Percentiles rank a stretch among this genome's conserved stretches.
Evolutionary conservation across 2,329 filamentous ascomycete species (phyloP).

Genomic region (Daldinia sp.): DNA sequence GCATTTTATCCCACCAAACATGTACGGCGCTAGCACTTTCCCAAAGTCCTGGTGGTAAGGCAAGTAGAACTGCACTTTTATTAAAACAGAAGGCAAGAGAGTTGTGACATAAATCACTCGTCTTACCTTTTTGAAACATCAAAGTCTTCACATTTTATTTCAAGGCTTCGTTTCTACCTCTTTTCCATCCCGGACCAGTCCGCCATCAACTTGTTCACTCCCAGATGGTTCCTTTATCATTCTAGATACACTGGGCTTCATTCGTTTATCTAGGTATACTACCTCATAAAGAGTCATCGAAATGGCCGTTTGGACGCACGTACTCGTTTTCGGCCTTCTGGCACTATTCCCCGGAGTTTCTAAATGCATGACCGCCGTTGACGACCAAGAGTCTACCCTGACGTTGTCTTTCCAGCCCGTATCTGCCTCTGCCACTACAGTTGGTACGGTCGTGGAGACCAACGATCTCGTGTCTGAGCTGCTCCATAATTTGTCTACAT

Average conservation of each 20-base stretch:
- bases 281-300: neutral
- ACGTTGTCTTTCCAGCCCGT: neutral
- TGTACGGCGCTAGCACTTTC: neutral
- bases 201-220: neutral
- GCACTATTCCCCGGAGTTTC: slow-evolving; percentile 30
- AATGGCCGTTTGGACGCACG: slow-evolving; percentile 21
- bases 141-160: neutral
- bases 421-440: neutral
- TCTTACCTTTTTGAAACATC: neutral
- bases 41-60: neutral
- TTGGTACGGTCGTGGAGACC: neutral
- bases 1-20: neutral
- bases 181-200: neutral
- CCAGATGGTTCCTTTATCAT: neutral
- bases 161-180: neutral
- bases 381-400: slow-evolving; percentile 1
- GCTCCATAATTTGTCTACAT: neutral
- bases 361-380: slow-evolving; percentile 5
- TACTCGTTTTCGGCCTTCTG: slow-evolving; percentile 34
- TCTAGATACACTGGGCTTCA: neutral
- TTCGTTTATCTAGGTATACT: neutral
- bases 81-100: neutral
- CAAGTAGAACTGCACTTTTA: neutral
- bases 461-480: neutral
- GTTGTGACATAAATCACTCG: neutral